Conservation (phyloP, 2,329 filamentous ascomycete genomes). For the Cladosporium phlei region DNA sequence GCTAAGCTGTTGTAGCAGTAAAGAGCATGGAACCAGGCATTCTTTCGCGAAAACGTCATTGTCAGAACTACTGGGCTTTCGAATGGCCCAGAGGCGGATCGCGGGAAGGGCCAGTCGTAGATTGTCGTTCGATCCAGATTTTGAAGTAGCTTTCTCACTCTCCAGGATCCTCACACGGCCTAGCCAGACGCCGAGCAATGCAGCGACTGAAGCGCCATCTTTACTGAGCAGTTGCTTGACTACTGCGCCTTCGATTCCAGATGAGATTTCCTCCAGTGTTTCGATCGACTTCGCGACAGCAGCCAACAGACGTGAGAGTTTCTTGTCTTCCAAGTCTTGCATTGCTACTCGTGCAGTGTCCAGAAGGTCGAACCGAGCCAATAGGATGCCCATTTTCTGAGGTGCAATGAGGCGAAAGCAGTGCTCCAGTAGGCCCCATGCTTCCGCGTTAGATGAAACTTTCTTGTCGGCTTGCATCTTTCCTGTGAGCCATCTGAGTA, state of each 20-base stretch:
- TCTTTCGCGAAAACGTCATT: constrained; percentile 25
- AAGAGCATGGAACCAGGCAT: constrained; percentile 23
- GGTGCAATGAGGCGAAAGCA: constrained; percentile 62
- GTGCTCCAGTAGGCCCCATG: constrained; percentile 58
- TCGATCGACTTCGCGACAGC: not conserved
- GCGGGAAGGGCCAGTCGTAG: constrained; percentile 13
- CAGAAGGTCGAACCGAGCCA: constrained; percentile 38
- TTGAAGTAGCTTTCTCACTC: not conserved
- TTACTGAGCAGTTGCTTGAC: constrained; percentile 23
- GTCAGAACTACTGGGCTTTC: constrained; percentile 20
- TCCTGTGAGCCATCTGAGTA: constrained; percentile 61
- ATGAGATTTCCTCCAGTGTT: constrained; percentile 14
- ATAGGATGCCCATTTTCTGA: constrained; percentile 64
- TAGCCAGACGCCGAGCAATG: constrained; percentile 26
- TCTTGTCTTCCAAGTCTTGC: not conserved
- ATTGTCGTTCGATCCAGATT: not conserved
- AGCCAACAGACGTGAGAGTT: not conserved
- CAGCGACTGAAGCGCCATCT: constrained; percentile 18
- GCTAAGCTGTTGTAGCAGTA: constrained; percentile 16
- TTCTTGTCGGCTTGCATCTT: constrained; percentile 46
- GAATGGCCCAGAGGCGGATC: constrained; percentile 25
- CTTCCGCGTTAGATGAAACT: constrained; percentile 40
- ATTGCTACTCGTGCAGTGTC: not conserved
- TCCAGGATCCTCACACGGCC: not conserved
- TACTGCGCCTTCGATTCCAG: constrained; percentile 18